Conservation (phyloP, 306 rosid genomes). For the Vicia sativa region DNA sequence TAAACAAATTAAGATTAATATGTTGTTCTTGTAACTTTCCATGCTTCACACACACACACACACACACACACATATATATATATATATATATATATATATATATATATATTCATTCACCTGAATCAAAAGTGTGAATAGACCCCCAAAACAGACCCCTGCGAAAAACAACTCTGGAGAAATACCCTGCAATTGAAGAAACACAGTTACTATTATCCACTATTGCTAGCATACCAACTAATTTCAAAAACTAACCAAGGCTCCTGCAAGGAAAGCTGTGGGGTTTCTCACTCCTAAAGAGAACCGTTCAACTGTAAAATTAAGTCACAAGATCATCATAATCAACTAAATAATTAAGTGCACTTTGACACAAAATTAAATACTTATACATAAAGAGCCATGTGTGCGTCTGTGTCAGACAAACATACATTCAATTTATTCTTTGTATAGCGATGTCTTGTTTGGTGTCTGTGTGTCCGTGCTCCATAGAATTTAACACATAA, state of each 20-base stretch:
- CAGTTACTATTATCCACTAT: neutral
- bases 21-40: neutral
- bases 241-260: slow-evolving; percentile 59
- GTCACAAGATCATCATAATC: slow-evolving; percentile 32
- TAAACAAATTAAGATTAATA: slow-evolving; percentile 1
- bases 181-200: slow-evolving; percentile 50
- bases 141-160: slow-evolving; percentile 71
- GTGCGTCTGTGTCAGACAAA: too few relatives aligned
- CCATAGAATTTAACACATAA: neutral
- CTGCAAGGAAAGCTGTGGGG: slow-evolving; percentile 66
- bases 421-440: too few relatives aligned
- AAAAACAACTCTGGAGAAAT: slow-evolving; percentile 61
- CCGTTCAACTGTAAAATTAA: slow-evolving; percentile 60
- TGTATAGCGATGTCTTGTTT: too few relatives aligned
- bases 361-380: neutral
- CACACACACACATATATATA: too few relatives aligned
- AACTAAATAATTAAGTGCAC: slow-evolving; percentile 22
- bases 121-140: slow-evolving; percentile 64
- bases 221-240: slow-evolving; percentile 12
- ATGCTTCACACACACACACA: too few relatives aligned
- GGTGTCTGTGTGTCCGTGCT: too few relatives aligned
- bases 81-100: too few relatives aligned
- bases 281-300: slow-evolving; percentile 70
- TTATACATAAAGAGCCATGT: neutral
- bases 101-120: slow-evolving; percentile 54